Evolutionary conservation across 805 yeast genomes (phyloP).

Genomic region (Kodamaea lidongshanica): DNA sequence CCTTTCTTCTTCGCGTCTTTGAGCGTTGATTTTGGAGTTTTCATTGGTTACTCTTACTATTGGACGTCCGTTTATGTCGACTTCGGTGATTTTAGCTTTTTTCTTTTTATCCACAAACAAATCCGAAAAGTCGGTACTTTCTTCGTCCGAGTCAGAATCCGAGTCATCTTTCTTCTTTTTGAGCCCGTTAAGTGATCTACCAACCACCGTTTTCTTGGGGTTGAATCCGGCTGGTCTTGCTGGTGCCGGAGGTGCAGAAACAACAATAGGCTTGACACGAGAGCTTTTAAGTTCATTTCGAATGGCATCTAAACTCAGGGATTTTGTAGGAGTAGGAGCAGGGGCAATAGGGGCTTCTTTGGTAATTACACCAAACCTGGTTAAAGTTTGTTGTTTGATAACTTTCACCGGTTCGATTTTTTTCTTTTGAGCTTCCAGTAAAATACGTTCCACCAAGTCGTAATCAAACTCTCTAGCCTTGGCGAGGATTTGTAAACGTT

Average conservation of each 20-base stretch:
- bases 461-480: conserved; percentile 54
- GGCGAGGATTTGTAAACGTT: conserved; percentile 55
- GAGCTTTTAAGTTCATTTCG: conserved; percentile 25
- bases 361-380: conserved; percentile 30
- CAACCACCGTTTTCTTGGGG: conserved; percentile 24
- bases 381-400: conserved; percentile 31
- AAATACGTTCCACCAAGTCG: conserved; percentile 47
- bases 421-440: conserved; percentile 10
- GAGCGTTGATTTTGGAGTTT: conserved; percentile 23
- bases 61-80: conserved; percentile 41
- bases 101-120: conserved; percentile 32
- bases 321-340: conserved; percentile 28
- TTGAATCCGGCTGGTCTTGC: conserved; percentile 53
- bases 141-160: conserved; percentile 33
- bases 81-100: conserved; percentile 32
- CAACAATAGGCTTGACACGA: conserved; percentile 12
- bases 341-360: conserved; percentile 30
- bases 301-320: conserved; percentile 29
- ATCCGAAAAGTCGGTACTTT: conserved; percentile 34
- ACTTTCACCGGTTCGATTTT: conserved; percentile 11
- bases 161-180: conserved; percentile 26
- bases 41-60: conserved; percentile 15
- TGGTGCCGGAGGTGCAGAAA: conserved; percentile 37
- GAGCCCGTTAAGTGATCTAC: conserved; percentile 32
- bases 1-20: conserved; percentile 56